Evolutionary conservation across 2,329 filamentous ascomycete species (phyloP), one percentile per base, ranked within the genome.

Genomic region (Trichophyton rubrum): DNA sequence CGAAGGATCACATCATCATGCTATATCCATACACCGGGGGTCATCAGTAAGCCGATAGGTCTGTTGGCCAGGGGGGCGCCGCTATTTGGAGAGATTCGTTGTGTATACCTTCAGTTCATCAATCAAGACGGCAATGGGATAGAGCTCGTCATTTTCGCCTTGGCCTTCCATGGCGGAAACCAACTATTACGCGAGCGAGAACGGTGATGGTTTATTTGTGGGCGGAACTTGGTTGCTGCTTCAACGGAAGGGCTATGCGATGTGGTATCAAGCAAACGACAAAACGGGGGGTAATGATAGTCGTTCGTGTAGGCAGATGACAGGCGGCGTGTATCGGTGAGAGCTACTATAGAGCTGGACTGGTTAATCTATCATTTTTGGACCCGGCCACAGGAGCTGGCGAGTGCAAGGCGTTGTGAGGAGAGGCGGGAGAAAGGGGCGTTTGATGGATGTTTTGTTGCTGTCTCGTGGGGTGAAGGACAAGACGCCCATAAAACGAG

Each of bases 101-200:
- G 7, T 43, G 33, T 43, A 43, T 84, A 96, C 91, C 89, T 96
- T 99, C 72, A 99, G 83, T 84, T 99, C 93, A 77, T 99, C 93
- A 78, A 99, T 99, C 78, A 99, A 86, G 68, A 99, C 93, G 73
- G 95, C 93, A 81, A 99, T 99, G 75, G 93, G 93, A 78, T 97
- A 99, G 72, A 99, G 90, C 86, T 97, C 95, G 79, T 99, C 93
- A 77, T 87, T 95, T 80, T 92, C 85, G 78, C 87, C 89, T 76
- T 86, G 83, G 78, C 87, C 87, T 79, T 96, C 90, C 92, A 97
- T 97, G 76, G 76, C 82, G 83, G 78, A 75, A 59, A 60, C n/a
- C 56, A 60, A 45, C 59, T 40, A 15, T 30, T 38, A 56, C 8
- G 40, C 22, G 47, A 41, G 33, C 27, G 20, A 35, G 49, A 38